phyloP scores from a whole-genome alignment of 345 rosid species.

The Acer negundo region DNA sequence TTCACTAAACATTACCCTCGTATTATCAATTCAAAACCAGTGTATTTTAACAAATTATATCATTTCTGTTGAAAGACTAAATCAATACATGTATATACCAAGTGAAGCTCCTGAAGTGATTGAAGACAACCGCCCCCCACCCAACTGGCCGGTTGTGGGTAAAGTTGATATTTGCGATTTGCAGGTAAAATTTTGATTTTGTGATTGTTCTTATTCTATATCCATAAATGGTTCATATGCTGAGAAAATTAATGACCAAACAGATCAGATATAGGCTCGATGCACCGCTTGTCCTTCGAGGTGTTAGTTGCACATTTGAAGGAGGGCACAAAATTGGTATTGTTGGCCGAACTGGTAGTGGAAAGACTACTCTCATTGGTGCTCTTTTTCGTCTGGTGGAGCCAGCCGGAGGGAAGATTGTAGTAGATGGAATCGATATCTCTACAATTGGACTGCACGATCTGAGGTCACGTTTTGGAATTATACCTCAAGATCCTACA shows the following conservation, averaged over 20 bases:
- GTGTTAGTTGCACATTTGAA: constrained; percentile 77
- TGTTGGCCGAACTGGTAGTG: constrained; percentile 95
- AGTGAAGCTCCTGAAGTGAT: constrained; percentile 91
- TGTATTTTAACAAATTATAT: constrained; percentile 84
- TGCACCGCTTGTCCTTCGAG: constrained; percentile 73
- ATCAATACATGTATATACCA: constrained; percentile 82
- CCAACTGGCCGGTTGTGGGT: constrained; percentile 80
- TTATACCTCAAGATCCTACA: constrained; percentile 96
- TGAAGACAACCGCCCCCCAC: constrained; percentile 71
- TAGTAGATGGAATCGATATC: constrained; percentile 86
- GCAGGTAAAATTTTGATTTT: constrained; percentile 47
- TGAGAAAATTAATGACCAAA: constrained; percentile 20
- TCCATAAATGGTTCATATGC: background rate
- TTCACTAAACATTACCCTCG: constrained; percentile 75
- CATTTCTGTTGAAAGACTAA: constrained; percentile 91
- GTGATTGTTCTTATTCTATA: background rate
- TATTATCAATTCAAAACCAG: constrained; percentile 81
- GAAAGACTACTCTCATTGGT: constrained; percentile 90
- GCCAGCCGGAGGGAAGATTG: constrained; percentile 77
- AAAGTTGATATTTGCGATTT: constrained; percentile 79
- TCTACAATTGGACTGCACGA: constrained; percentile 80
- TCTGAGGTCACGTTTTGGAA: constrained; percentile 83
- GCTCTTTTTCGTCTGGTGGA: constrained; percentile 93
- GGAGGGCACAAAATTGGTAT: constrained; percentile 96
- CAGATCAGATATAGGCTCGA: constrained; percentile 81